Evolutionary conservation across 1,139 yeast genomes (phyloP), one percentile per base, ranked within the genome.

Genomic region (Yamadazyma epiphylla): DNA sequence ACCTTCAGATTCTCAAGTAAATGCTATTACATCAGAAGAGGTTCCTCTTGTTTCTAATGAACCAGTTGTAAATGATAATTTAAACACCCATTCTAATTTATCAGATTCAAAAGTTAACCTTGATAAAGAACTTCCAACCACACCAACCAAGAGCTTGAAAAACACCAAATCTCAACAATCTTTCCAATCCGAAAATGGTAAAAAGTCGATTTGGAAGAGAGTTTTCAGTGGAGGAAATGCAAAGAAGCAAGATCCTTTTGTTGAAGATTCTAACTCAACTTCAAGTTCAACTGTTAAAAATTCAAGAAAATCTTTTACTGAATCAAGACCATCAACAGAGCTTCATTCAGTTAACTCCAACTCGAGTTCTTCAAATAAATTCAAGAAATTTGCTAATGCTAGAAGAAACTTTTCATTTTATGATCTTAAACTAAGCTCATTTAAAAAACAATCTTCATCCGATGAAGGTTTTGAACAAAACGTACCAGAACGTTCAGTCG

Each of bases 401-500:
- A 39, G 36, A 26, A 29, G 35, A 24, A 35, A 29, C 19, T 43
- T 43, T 25, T 43, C 48, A 9, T 37, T 42, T 21, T 30, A 33
- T 11, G 44, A 43, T 29, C 35, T 34, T 30, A 41, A 35, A 29
- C 23, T 42, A 19, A 32, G 43, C 4, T 31, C 45, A 13, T 37
- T 37, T 15, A 32, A 32, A 13, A 32, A 25, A 12, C 31, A 27
- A 8, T 7, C 7, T 7, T 17, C 20, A 17, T 10, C 7, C 7
- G 20, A 17, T 17, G 20, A 17, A 17, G 9, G 7, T 17, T 10
- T 7, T 7, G 9, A 7, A 7, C 7, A 7, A 7, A 10, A 17
- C 10, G 9, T 17, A 7, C 7, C 9, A 7, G 26, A 24, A 23
- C 29, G 25, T 9, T 25, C 13, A 12, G 16, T 16, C 4, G 22